Conservation (phyloP, 2,329 filamentous ascomycete genomes). For the Gaeumannomyces sp. region DNA sequence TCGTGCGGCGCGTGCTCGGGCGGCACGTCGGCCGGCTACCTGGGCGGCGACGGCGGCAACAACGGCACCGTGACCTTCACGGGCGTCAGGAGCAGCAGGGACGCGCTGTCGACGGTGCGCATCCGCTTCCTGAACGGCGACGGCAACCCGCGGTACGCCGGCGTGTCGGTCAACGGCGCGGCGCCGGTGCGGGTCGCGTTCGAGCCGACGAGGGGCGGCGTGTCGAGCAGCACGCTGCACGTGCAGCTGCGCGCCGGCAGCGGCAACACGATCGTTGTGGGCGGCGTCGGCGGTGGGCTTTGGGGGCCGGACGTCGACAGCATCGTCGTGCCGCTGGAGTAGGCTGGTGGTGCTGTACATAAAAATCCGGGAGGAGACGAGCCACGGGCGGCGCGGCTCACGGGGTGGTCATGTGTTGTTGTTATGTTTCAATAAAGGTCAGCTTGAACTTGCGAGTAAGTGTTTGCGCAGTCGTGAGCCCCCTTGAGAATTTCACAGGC, state of each 20-base stretch:
- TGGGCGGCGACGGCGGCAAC: slow-evolving; percentile 38
- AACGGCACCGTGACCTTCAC: slow-evolving; percentile 41
- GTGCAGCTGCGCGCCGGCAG: slow-evolving; percentile 39
- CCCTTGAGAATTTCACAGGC: too few relatives aligned
- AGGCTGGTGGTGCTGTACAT: background rate
- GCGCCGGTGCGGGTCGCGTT: slow-evolving; percentile 45
- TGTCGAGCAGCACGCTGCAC: slow-evolving; percentile 40
- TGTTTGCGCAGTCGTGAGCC: too few relatives aligned
- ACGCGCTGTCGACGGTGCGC: slow-evolving; percentile 43
- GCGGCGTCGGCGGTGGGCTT: slow-evolving; percentile 26
- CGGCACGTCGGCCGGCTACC: slow-evolving; percentile 43
- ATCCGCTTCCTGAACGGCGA: slow-evolving; percentile 55
- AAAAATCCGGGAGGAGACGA: too few relatives aligned
- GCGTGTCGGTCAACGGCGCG: slow-evolving; percentile 50
- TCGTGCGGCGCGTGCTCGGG: slow-evolving; percentile 49
- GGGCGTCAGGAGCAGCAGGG: slow-evolving; percentile 34
- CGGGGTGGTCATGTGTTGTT: too few relatives aligned
- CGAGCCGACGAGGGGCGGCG: slow-evolving; percentile 40
- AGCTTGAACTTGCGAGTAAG: too few relatives aligned
- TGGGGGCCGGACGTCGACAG: slow-evolving; percentile 49
- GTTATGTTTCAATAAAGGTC: too few relatives aligned
- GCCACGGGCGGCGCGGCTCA: too few relatives aligned
- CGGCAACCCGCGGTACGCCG: slow-evolving; percentile 41
- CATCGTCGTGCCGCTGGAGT: slow-evolving; percentile 40
- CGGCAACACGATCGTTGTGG: slow-evolving; percentile 43